A percentile compares a stretch with the other conserved stretches of the same genome.
These are phyloP conservation scores for Hemileia vastatrix DNA, from an alignment of 1,284 basidiomycete species.

Conservation along the genomic window DNA sequence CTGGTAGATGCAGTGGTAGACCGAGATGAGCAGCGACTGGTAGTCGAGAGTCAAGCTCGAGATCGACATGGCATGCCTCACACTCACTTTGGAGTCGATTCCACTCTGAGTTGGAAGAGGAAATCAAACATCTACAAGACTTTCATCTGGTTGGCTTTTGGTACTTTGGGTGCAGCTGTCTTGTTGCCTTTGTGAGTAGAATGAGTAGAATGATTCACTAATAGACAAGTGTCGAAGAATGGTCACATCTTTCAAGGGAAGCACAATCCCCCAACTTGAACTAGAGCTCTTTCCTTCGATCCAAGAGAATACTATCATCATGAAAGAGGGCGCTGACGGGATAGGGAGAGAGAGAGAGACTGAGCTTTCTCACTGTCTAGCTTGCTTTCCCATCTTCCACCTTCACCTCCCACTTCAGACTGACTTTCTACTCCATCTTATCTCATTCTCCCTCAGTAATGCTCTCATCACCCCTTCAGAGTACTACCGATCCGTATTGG, in stretches of 20 bases:
- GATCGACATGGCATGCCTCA: background rate
- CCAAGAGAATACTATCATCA: too few relatives aligned
- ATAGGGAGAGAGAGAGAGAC: too few relatives aligned
- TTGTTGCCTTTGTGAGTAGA: too few relatives aligned
- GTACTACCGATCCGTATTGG: constrained; percentile 34
- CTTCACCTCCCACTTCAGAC: background rate
- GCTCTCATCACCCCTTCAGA: constrained; percentile 38
- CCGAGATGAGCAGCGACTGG: too few relatives aligned
- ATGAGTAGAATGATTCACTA: too few relatives aligned
- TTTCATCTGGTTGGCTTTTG: background rate
- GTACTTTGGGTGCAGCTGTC: background rate
- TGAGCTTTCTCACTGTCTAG: too few relatives aligned
- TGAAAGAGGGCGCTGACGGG: too few relatives aligned
- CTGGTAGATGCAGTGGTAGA: background rate
- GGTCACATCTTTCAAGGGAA: too few relatives aligned
- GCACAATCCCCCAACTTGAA: too few relatives aligned
- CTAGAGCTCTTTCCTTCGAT: too few relatives aligned
- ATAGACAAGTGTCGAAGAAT: too few relatives aligned
- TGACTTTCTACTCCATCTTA: constrained; percentile 6
- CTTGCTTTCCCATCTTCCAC: too few relatives aligned
- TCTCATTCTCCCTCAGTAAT: constrained; percentile 26
- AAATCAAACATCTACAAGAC: background rate
- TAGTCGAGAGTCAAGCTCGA: background rate
- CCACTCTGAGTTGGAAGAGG: background rate
- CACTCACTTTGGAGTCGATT: background rate